A percentile compares a stretch with the other conserved stretches of the same genome.
phyloP scores from a whole-genome alignment of 352 stramenopile species.

The Achlya hypogyna region DNA sequence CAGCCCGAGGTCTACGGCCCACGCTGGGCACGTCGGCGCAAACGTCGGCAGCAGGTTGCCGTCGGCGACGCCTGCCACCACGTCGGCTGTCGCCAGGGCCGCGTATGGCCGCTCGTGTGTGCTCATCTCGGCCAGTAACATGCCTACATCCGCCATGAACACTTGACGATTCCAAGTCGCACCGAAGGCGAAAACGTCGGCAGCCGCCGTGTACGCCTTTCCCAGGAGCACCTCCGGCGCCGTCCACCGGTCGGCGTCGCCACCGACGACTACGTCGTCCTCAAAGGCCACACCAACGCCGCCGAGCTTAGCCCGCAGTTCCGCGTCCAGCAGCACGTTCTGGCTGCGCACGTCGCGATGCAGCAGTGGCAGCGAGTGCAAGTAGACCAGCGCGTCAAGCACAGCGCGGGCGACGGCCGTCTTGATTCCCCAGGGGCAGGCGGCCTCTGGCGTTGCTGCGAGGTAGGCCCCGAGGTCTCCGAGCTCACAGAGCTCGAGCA shows the following conservation, averaged over 20 bases:
- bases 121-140: neutral
- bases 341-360: conserved; percentile 38
- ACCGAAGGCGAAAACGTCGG: conserved; percentile 23
- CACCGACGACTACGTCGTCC: neutral
- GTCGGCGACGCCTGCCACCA: too few species aligned
- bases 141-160: neutral
- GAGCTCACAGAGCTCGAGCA: conserved; percentile 43
- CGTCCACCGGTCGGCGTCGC: conserved; percentile 9
- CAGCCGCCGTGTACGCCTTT: conserved; percentile 3
- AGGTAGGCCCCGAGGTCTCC: conserved; percentile 39
- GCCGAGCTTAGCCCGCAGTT: conserved; percentile 29
- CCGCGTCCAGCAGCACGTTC: conserved; percentile 31
- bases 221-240: conserved; percentile 9
- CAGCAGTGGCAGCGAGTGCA: conserved; percentile 34
- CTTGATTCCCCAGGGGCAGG: conserved; percentile 5
- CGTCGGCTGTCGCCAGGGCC: too few species aligned
- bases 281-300: conserved; percentile 37
- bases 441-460: conserved; percentile 27
- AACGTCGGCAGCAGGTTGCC: neutral
- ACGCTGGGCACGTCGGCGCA: neutral
- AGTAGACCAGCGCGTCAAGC: conserved; percentile 32
- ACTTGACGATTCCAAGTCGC: conserved; percentile 36
- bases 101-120: neutral
- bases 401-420: conserved; percentile 29
- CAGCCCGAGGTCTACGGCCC: neutral